phyloP scores from a whole-genome alignment of 2,329 filamentous ascomycete species.

The Botryotinia narcissicola region DNA sequence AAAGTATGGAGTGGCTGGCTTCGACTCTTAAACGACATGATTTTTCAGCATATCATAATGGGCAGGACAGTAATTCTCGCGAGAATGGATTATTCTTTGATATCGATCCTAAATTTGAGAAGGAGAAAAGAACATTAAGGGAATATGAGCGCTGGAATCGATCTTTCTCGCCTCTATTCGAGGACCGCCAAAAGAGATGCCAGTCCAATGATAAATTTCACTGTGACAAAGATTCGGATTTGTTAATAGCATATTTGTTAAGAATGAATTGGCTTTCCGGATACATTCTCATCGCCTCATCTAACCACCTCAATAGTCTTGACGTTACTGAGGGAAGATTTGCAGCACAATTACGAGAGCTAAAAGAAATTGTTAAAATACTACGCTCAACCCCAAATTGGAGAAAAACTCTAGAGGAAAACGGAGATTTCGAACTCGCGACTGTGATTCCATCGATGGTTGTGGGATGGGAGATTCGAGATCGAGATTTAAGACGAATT shows the following conservation, averaged over 20 bases:
- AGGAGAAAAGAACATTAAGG: constrained; percentile 26
- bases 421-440: constrained; percentile 31
- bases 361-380: constrained; percentile 2
- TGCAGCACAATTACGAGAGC: constrained; percentile 7
- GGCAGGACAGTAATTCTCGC: constrained; percentile 3
- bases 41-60: constrained; percentile 22
- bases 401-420: constrained; percentile 21
- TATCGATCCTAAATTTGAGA: constrained; percentile 29
- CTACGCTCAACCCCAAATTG: background rate
- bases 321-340: background rate
- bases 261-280: constrained; percentile 15
- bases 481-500: constrained; percentile 26
- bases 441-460: constrained; percentile 31
- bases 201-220: constrained; percentile 23
- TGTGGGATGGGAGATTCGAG: constrained; percentile 30
- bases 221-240: background rate
- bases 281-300: constrained; percentile 15
- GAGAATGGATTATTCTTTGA: constrained; percentile 27
- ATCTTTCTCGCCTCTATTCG: constrained; percentile 27
- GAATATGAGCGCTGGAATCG: constrained; percentile 32
- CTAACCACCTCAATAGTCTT: background rate
- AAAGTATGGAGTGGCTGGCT: constrained; percentile 32
- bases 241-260: constrained; percentile 10
- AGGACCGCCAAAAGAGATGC: background rate
- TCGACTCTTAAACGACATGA: constrained; percentile 30